phyloP scores from a whole-genome alignment of 2,329 filamentous ascomycete genomes.

The Pseudocercospora vitis region DNA sequence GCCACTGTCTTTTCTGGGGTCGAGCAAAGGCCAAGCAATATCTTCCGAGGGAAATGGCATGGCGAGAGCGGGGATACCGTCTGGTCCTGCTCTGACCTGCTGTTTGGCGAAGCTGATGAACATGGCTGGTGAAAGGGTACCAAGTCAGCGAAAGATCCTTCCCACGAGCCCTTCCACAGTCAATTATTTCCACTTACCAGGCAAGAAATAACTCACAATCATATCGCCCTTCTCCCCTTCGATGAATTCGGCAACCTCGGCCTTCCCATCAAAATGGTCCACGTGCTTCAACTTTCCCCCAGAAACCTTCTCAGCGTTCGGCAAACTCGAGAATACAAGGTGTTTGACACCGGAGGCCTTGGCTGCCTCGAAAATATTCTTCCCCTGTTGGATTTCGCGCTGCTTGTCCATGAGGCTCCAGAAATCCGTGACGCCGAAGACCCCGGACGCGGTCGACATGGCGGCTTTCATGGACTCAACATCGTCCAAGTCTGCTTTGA shows the following conservation, averaged over 20 bases:
- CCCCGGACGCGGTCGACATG: conserved; percentile 49
- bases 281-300: conserved; percentile 36
- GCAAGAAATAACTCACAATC: conserved; percentile 30
- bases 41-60: conserved; percentile 30
- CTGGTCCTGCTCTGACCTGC: conserved; percentile 16
- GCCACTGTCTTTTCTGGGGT: conserved; percentile 30
- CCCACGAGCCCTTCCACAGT: background rate
- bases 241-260: conserved; percentile 38
- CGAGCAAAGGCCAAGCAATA: conserved; percentile 33
- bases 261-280: conserved; percentile 43
- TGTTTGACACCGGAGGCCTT: conserved; percentile 39
- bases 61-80: conserved; percentile 13
- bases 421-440: conserved; percentile 56
- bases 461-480: conserved; percentile 47
- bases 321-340: conserved; percentile 42
- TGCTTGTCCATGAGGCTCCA: conserved; percentile 44
- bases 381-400: conserved; percentile 37
- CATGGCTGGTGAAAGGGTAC: background rate
- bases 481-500: conserved; percentile 55
- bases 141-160: background rate
- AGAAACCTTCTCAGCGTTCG: conserved; percentile 33
- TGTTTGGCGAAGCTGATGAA: conserved; percentile 22
- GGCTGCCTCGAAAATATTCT: conserved; percentile 37
- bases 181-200: conserved; percentile 12
- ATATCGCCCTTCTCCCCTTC: conserved; percentile 32